Evolutionary conservation across 371 early-diverging fungal genomes (phyloP), one percentile per base, ranked within the genome.

Genomic region (Batkoa obscura): DNA sequence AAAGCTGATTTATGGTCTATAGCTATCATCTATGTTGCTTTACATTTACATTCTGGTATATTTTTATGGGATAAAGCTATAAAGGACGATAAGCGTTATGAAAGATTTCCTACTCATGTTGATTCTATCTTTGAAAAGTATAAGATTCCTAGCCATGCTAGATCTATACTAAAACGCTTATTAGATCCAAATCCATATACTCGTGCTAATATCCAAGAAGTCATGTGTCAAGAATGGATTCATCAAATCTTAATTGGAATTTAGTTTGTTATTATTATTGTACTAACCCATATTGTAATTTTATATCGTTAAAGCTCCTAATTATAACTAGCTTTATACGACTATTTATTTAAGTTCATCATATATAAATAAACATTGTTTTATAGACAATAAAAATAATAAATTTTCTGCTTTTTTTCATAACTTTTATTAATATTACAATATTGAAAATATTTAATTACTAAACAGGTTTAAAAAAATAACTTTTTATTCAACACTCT

Each of bases 1-100:
- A 71, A 77, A 3, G 71, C 83, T 10, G 90, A 90, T 62, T 66
- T 88, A 32, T 90, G 90, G 90, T 76, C 83, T 36, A 79, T 80
- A 8, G 88, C 84, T 17, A 74, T 87, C 13, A 83, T 89, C 3
- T 86, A 78, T 64, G 41, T 43, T 34, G 43, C 43, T 58, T 80
- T 86, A 83, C n/a, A n/a, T n/a, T n/a, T n/a, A n/a, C 75, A 75
- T 50, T 68, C 81, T 33, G 75, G 76, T 30, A 74, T 80, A 43
- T 86, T 86, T 61, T 84, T 83, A 6, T 86, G 84, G 84, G 49
- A 34, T 17, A 50, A 39, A 23, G 50, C 58, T 8, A 31, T 50
- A 15, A 8, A 8, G 3, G n/a, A 33, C 17, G 53, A 52, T 15
- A 15, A 8, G n/a, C 6, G 38, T 8, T 52, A 30, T 30, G 38